Evolutionary conservation across 176 grass and related monocot genomes (phyloP), one percentile per base, ranked within the genome.

Genomic region (Leersia perrieri): DNA sequence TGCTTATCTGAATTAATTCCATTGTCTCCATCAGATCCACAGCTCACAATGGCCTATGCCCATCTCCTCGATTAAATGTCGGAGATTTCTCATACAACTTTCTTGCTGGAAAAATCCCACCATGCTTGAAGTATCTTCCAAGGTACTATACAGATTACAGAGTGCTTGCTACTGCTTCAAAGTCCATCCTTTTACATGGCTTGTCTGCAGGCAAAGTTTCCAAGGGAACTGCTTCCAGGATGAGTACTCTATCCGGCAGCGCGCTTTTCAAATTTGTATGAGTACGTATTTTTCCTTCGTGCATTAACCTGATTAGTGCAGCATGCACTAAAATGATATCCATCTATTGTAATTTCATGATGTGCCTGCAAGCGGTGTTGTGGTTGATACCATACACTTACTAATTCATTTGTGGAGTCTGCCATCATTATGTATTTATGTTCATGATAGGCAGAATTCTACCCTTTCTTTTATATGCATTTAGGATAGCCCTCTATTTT

Each of bases 81-180:
- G 92, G 76, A 57, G 96, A 99, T 89, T 99, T 99, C 83, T 99
- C 96, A 4, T 99, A 88, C 88, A 95, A 99, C 60, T 99, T 99
- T 70, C 92, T 99, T 53, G 79, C 72, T 38, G 96, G 96, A 77
- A 95, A 95, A 90, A 93, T 99, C 29, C 96, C 96, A 66, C 60
- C 88, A 38, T 99, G 96, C 63, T 91, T 99, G 76, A 95, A 93
- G 83, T 86, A 99, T 91, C 88, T 99, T 75, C 90, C 92, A 88
- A 95, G 96, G 96, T 99, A 88, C 41, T 76, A 53, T 64, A 78
- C n/a, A n/a, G n/a, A n/a, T 15, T 20, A 36, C 33, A 6, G 78
- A 36, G 32, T 77, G 44, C 6, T 66, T 75, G 15, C 42, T 33
- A 51, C 16, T 74, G 33, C 85, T 60, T 47, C 36, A 70, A 85